Evolutionary conservation across 441 rosid genomes (phyloP), one percentile per base, ranked within the genome.

Genomic region (Croton laevigatus): DNA sequence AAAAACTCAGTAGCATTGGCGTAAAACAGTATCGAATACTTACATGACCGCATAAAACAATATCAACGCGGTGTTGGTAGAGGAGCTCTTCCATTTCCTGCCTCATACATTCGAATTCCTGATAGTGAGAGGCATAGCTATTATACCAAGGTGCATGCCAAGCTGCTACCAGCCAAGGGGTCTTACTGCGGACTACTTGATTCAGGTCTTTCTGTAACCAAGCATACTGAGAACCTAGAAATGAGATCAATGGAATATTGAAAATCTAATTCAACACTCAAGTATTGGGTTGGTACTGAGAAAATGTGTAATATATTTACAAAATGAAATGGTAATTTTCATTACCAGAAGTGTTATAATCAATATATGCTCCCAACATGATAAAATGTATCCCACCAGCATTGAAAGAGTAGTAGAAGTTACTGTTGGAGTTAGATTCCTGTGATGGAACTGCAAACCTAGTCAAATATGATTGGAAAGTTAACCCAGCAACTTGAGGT

Each of bases 311-410:
- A 2, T 13, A 5, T 5, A 51, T 17, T 19, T 37, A 59, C 20
- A 19, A 32, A 60, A 27, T 27, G 59, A 38, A 23, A 76, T 11
- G 59, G 19, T 34, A 57, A 51, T 64, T 36, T 55, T 38, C 51
- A 19, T 69, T 79, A 91, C 98, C 89, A 57, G 90, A 80, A 74
- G 73, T 71, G 63, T 90, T 79, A 79, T 86, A 82, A n/a, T 82
- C 68, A 63, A 78, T 65, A 67, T 84, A 86, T 78, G 93, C 80
- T 69, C 88, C 87, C 32, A 94, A 87, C 82, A 94, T 85, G 17
- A 94, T 70, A 77, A 94, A 90, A 83, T 94, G 98, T 69, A 91
- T 86, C 66, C 98, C 97, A 16, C 97, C 98, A 2, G 97, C 91
- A 65, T 90, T 75, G 66, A 88, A 91, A 19, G 97, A 94, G 73